Base-by-base conservation (phyloP, 495 filamentous ascomycete genomes). In the Darksidea phi region DNA sequence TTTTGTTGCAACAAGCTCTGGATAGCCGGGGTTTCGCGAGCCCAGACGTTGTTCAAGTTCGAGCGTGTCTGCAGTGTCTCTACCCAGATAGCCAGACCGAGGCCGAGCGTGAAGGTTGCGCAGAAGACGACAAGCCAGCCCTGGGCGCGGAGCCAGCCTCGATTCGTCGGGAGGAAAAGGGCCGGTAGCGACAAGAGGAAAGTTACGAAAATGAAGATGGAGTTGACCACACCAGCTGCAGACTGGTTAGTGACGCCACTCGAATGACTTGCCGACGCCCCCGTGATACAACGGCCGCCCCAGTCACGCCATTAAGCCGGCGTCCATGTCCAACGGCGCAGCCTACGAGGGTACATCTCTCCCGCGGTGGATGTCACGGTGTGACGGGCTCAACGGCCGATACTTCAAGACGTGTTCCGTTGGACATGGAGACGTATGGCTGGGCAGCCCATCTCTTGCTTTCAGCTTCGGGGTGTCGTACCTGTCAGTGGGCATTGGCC, bases 1-100 rank as follows among this genome's bases (percentile, higher is more conserved):
- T 78, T 77, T 56, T 81, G 78, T 67, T 91, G 86, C 70, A 90
- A 74, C 32, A 90, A 68, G 59, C 78, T 80, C 72, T 88, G 86
- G 12, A 79, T 73, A 10, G 69, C 45, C 4, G 74, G 47, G 11
- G 75, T 61, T 67, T 87, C 82, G n/a, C 70, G 54, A 6, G 67
- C 73, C 80, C 85, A 91, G 45, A 86, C 73, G 0, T 67, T 66
- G 41, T 69, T 69, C 60, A 89, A 79, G 38, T 82, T 81, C 3
- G 75, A 73, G 60, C 84, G 78, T 25, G 84, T 85, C 67, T 76
- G 79, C 56, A 91, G 76, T 2, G 88, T 91, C 53, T 81, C 70
- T 62, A 88, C 80, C 88, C 88, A 91, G 54, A 90, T 73, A 36
- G 79, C 75, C 49, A 91, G 69, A 21, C 88, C 88, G 6, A 89